Conservation (phyloP, 306 rosid genomes). For the Trifolium subterraneum region DNA sequence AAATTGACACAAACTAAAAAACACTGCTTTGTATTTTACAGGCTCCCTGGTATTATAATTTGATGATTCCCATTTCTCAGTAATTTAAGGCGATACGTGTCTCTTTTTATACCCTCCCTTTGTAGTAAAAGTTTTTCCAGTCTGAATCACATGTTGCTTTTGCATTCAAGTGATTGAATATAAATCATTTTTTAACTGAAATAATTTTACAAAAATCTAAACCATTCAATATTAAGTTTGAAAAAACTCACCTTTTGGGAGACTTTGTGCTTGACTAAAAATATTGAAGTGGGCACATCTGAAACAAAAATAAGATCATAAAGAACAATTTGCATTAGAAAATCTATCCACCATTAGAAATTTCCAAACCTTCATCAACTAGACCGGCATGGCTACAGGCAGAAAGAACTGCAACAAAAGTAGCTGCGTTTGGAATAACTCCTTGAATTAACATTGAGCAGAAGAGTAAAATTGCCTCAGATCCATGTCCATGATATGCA, state of each 20-base stretch:
- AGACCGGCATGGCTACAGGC: conserved; percentile 77
- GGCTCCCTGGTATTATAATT: not conserved
- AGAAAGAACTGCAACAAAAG: conserved; percentile 67
- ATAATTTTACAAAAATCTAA: not conserved
- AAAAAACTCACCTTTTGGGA: not conserved
- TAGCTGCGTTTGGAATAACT: conserved; percentile 69
- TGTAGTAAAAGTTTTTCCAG: no score
- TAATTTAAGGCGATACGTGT: not conserved
- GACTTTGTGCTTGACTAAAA: not conserved
- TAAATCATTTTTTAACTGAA: not conserved
- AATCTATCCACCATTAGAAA: conserved; percentile 34
- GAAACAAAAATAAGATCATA: not conserved
- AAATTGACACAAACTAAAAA: not conserved
- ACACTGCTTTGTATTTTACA: not conserved
- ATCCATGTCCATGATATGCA: conserved; percentile 71
- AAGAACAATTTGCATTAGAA: not conserved
- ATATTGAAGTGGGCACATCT: not conserved
- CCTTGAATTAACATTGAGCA: conserved; percentile 59
- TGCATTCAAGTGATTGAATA: not conserved
- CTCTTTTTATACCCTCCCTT: not conserved
- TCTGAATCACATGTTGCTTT: not conserved
- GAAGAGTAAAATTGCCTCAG: conserved; percentile 61
- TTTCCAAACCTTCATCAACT: conserved; percentile 60
- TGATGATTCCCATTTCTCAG: not conserved
- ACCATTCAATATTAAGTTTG: not conserved